Evolutionary conservation across 345 rosid species (phyloP), one percentile per base, ranked within the genome.

Genomic region (Physaria fendleri): DNA sequence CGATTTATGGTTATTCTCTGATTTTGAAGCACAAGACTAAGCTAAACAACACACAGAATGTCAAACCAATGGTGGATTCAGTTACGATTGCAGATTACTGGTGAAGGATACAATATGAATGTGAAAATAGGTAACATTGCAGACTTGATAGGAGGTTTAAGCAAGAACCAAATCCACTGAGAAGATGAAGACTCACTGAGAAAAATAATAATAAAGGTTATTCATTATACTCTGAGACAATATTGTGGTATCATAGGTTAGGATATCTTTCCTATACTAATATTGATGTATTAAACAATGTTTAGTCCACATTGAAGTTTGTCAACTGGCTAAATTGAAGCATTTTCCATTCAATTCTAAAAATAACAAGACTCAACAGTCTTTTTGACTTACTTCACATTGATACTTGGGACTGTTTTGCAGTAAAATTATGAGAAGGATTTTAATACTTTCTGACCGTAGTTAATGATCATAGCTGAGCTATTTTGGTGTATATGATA

Each of bases 41-140:
- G 25, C 3, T 12, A 0, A 3, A 3, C 0, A 24, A 24, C 0
- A 0, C 18, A n/a, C n/a, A n/a, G n/a, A n/a, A n/a, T n/a, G n/a
- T n/a, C 2, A 24, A 24, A 0, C 3, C 32, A 0, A 0, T 14
- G 0, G n/a, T n/a, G n/a, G n/a, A n/a, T n/a, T n/a, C n/a, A n/a
- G n/a, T n/a, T n/a, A n/a, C n/a, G n/a, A n/a, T n/a, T n/a, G n/a
- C n/a, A n/a, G n/a, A n/a, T n/a, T n/a, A n/a, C n/a, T n/a, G n/a
- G n/a, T n/a, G n/a, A n/a, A n/a, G n/a, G n/a, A n/a, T n/a, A n/a
- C n/a, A n/a, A n/a, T n/a, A n/a, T n/a, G n/a, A n/a, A n/a, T n/a
- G n/a, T n/a, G n/a, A n/a, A n/a, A n/a, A n/a, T n/a, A n/a, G n/a
- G n/a, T 14, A 0, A 44, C 22, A 1, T 9, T 28, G n/a, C 5